These are phyloP conservation scores for Epichloe sibirici DNA, from an alignment of 2,329 filamentous ascomycete genomes.

Conservation along the genomic window DNA sequence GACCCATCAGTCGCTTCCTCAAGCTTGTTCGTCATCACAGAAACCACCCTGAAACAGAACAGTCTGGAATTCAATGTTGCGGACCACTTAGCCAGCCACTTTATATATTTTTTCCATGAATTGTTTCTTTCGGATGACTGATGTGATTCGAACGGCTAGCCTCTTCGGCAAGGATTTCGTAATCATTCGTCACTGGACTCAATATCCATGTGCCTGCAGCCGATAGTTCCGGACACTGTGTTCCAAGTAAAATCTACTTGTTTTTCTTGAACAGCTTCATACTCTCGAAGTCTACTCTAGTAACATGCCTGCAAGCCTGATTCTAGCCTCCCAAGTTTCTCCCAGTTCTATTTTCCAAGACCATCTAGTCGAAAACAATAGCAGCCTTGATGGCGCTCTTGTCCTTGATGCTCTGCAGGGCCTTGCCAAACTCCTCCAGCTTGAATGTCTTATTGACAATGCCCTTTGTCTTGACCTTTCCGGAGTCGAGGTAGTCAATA, in stretches of 20 bases:
- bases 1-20: too few species aligned
- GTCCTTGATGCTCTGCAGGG: constrained; percentile 57
- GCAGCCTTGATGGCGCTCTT: constrained; percentile 65
- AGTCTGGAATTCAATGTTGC: not conserved
- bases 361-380: constrained; percentile 51
- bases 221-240: not conserved
- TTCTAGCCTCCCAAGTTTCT: not conserved
- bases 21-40: too few species aligned
- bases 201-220: not conserved
- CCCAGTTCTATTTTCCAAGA: not conserved
- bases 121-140: not conserved
- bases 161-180: not conserved
- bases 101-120: not conserved
- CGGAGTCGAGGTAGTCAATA: constrained; percentile 41
- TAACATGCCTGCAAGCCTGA: not conserved
- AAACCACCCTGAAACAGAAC: too few species aligned
- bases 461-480: constrained; percentile 50
- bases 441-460: constrained; percentile 65
- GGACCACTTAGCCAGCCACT: not conserved
- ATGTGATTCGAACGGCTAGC: not conserved
- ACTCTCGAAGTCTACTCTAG: not conserved
- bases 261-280: not conserved
- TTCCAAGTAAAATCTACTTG: not conserved
- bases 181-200: not conserved
- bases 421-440: constrained; percentile 61